Base-by-base conservation (phyloP, 1,284 basidiomycete species). In the Melampsora larici-populina region DNA sequence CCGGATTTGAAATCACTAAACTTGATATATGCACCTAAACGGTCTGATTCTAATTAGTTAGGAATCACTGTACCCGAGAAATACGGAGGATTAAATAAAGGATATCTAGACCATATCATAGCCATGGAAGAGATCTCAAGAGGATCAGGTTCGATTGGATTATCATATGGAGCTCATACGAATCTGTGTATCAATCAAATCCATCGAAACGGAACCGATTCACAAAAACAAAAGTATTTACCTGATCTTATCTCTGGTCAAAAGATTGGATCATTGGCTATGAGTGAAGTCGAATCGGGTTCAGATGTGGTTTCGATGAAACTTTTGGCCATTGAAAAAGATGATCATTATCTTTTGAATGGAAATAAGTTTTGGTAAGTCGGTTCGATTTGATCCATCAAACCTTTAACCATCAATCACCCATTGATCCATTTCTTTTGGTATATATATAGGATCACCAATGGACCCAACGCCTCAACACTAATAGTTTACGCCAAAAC, bases 401-500 rank as follows among this genome's bases (percentile, higher is more conserved):
- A 31, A n/a, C n/a, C n/a, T n/a, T n/a, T n/a, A n/a, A n/a, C n/a
- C n/a, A n/a, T n/a, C n/a, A n/a, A n/a, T n/a, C n/a, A n/a, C n/a
- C n/a, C n/a, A n/a, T n/a, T n/a, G n/a, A n/a, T n/a, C n/a, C n/a
- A n/a, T n/a, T 62, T 29, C 40, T 51, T 5, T 49, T 33, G 17
- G 29, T 3, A n/a, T 79, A 58, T 18, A 79, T 43, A 43, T 73
- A 93, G 92, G 93, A 97, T 97, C 83, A 97, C 95, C 40, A 98
- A 98, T 83, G 93, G 94, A 4, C 93, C 94, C 0, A 86, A 90
- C 33, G 92, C 95, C 1, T 91, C 90, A 15, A 97, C 93, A 0
- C 87, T 97, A 36, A 90, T 97, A 26, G 92, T 97, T 6, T 97
- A 97, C 84, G 94, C 94, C 21, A 95, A 95, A 85, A 93, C 93